These are phyloP conservation scores for Termitomyces heimii DNA, from an alignment of 768 basidiomycete species.

Conservation along the genomic window DNA sequence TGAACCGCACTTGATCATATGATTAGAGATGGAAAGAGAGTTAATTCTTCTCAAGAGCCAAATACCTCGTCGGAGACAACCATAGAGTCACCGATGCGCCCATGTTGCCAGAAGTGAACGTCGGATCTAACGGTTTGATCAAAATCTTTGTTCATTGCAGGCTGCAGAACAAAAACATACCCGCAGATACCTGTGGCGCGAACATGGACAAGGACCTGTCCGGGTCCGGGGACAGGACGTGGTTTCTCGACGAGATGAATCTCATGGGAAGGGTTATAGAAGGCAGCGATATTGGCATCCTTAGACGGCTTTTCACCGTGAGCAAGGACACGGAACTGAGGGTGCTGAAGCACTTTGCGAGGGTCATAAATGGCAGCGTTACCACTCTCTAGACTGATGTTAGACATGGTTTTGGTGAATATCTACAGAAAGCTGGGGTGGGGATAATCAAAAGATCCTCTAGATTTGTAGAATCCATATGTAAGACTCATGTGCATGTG, in stretches of 20 bases:
- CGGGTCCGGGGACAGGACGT: slow-evolving; percentile 50
- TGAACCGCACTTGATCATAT: slow-evolving; percentile 46
- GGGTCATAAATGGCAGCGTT: slow-evolving; percentile 49
- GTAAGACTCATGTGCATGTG: neutral
- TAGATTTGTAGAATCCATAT: neutral
- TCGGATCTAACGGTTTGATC: slow-evolving; percentile 42
- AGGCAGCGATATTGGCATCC: slow-evolving; percentile 52
- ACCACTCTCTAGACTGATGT: slow-evolving; percentile 21
- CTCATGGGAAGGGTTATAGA: slow-evolving; percentile 58
- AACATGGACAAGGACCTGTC: slow-evolving; percentile 62
- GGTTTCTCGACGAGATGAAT: slow-evolving; percentile 67
- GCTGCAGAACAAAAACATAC: slow-evolving; percentile 25
- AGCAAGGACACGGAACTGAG: slow-evolving; percentile 47
- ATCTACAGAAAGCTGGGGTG: neutral
- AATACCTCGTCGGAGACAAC: slow-evolving; percentile 59
- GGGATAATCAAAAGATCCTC: neutral
- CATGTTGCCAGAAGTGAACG: slow-evolving; percentile 72
- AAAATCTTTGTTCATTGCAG: neutral
- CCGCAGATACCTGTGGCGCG: slow-evolving; percentile 68
- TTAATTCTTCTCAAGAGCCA: neutral
- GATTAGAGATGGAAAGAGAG: neutral
- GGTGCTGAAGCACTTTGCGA: slow-evolving; percentile 48
- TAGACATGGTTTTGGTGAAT: slow-evolving; percentile 16
- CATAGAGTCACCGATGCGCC: slow-evolving; percentile 64
- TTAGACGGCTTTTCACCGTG: slow-evolving; percentile 43